Evolutionary conservation across 2,329 filamentous ascomycete species (phyloP), one percentile per base, ranked within the genome.

Genomic region (Phaeomoniella chlamydospora): DNA sequence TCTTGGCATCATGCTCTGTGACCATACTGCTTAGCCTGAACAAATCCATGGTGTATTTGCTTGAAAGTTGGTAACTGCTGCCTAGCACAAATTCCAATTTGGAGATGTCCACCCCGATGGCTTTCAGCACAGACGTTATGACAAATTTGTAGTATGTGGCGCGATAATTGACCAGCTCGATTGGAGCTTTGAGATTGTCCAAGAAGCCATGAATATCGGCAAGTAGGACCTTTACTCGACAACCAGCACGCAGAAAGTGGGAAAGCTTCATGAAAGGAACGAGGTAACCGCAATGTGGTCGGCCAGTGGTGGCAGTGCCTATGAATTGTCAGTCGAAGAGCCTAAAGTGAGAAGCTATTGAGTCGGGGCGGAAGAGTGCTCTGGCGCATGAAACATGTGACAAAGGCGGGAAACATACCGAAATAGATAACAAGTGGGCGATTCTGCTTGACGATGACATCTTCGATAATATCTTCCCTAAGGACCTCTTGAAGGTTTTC

Each of bases 211-310:
- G 77, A 31, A 82, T 70, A 45, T 83, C 61, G 15, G 59, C 58
- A 3, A 90, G 74, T 22, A 92, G 74, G 40, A 92, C 70, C 38
- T 74, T 82, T 40, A 92, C 75, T 40, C 86, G 73, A 62, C 85
- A 94, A 26, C 80, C 86, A 18, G 88, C 86, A 22, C 74, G 71
- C 19, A 94, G 74, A 50, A 93, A 76, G 55, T 94, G 80, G 29
- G 85, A 86, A 43, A 94, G 80, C 61, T 94, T 94, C 53, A 93
- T 74, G 48, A 81, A 79, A 4, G 86, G 79, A 6, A 90, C 80
- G 44, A 93, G 83, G 68, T 94, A 94, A 47, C 84, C 87, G 54
- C 76, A 82, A 58, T 94, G 87, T 37, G 86, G 86, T 41, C 78
- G 71, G n/a, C 85, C 85, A 0, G 85, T 92, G 12, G 84, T 85